phyloP scores from a whole-genome alignment of 148 eudicot genomes.

The Rhododendron henanense region DNA sequence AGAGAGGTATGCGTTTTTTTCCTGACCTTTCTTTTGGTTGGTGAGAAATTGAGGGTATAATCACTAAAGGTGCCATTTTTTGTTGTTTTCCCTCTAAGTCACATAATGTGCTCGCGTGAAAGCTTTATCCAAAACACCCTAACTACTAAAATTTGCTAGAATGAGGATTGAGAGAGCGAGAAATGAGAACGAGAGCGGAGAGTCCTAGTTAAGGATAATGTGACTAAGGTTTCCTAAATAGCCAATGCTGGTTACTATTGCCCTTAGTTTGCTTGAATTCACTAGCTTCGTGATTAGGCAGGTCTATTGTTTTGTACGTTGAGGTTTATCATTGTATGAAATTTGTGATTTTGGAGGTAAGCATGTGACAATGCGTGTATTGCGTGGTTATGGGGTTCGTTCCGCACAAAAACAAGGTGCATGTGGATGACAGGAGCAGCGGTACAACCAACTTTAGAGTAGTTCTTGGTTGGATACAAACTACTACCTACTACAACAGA shows the following conservation, averaged over 20 bases:
- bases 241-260: background rate
- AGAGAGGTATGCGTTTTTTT: slow-evolving; percentile 33
- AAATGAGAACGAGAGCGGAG: too few relatives aligned
- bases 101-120: background rate
- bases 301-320: background rate
- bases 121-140: background rate
- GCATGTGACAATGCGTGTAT: background rate
- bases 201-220: background rate
- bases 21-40: background rate
- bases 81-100: background rate
- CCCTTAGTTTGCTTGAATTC: background rate
- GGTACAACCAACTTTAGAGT: background rate
- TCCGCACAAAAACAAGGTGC: background rate
- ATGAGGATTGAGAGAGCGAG: background rate
- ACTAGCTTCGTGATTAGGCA: background rate
- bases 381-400: background rate
- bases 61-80: background rate
- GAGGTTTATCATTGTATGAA: background rate
- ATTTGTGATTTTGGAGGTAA: background rate
- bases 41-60: background rate
- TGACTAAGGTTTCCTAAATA: background rate
- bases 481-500: background rate
- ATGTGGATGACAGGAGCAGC: background rate
- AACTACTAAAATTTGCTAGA: background rate
- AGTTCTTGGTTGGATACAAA: background rate